Conservation (phyloP, 1,284 basidiomycete genomes). For the Tranzscheliella williamsii region DNA sequence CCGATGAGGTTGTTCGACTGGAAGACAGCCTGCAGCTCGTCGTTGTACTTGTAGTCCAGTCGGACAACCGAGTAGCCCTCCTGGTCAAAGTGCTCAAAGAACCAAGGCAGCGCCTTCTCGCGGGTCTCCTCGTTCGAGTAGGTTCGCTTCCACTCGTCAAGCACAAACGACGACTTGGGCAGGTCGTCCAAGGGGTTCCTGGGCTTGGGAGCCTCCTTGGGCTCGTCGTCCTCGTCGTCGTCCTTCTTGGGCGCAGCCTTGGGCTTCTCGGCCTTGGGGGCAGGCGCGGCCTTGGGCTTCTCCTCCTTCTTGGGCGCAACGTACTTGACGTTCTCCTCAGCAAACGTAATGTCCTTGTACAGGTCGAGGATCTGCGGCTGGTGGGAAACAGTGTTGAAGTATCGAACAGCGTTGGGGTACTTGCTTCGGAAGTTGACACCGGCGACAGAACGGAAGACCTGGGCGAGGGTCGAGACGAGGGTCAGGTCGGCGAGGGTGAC, state of each 20-base stretch:
- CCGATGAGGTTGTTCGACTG: conserved; percentile 69
- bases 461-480: conserved; percentile 65
- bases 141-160: conserved; percentile 96
- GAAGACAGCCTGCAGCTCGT: conserved; percentile 78
- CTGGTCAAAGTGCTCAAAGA: conserved; percentile 74
- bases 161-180: conserved; percentile 87
- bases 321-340: conserved; percentile 75
- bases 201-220: conserved; percentile 69
- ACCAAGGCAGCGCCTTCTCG: conserved; percentile 52
- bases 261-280: conserved; percentile 65
- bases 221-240: conserved; percentile 68
- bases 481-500: conserved; percentile 88
- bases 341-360: conserved; percentile 65
- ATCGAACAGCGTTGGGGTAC: conserved; percentile 76
- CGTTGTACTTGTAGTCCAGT: conserved; percentile 95
- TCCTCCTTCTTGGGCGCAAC: conserved; percentile 70
- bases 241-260: conserved; percentile 64
- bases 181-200: conserved; percentile 93
- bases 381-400: conserved; percentile 72
- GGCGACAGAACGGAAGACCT: conserved; percentile 24
- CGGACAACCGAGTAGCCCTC: conserved; percentile 88
- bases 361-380: conserved; percentile 64
- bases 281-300: conserved; percentile 51
- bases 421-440: conserved; percentile 53
- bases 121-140: conserved; percentile 95